Base-by-base conservation (phyloP, 2,329 filamentous ascomycete genomes). In the Mollisiaceae sp. region DNA sequence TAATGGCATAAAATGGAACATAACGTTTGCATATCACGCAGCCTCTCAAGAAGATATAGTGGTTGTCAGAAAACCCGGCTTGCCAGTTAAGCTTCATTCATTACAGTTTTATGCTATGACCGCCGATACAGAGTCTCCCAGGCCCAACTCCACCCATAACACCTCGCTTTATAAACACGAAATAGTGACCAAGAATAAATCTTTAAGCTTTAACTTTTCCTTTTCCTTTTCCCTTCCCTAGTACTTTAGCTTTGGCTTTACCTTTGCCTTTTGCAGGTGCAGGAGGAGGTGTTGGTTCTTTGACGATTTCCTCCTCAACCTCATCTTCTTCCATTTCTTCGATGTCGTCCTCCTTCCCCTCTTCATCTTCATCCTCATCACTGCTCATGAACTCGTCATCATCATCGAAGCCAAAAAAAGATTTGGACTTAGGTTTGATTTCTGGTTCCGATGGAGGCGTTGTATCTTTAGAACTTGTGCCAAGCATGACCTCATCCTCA, bases 381-480 rank as follows among this genome's bases (percentile, higher is more conserved):
- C 86, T 85, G 71, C 87, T 90, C 85, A 90, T 87, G 68, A 89
- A 90, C 72, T 91, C 89, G 56, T 93, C 90, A 62, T 92, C 89
- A 39, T 94, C 90, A 67, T 93, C 91, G 78, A 93, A 94, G 0
- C 91, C 91, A 72, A 89, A 91, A 74, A 93, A 92, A 0, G 83
- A 80, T 59, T 74, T 75, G n/a, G 74, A 60, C 56, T 74, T 73
- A 8, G 71, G 69, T 47, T 74, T 74, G 5, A 79, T 73, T 39
- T 77, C 74, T 2, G 77, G 68, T 50, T 82, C 81, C 2, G 81
- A 80, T 35, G 79, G 80, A 14, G 82, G 82, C 0, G 83, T 83
- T 3, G 82, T 86, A 50, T 81, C 82, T 68, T 75, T 76, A 15
- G 74, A 76, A 55, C 71, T 74, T 18, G 65, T 70, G 14, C 69